Base-by-base conservation (phyloP, 2,329 filamentous ascomycete species). In the Salinomyces thailandicus region DNA sequence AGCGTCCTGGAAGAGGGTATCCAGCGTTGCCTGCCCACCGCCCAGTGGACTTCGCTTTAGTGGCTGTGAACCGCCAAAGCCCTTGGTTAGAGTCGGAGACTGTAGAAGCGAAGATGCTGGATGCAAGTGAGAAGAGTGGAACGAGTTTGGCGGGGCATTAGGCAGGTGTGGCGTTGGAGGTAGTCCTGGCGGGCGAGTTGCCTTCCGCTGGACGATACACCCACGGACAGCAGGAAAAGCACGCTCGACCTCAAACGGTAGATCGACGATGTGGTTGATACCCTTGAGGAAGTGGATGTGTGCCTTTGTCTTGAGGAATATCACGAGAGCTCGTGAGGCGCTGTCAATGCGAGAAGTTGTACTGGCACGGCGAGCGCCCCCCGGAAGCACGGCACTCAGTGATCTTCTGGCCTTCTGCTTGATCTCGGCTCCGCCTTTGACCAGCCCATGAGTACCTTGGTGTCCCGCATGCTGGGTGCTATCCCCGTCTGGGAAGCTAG, bases 231-330 rank as follows among this genome's bases (percentile, higher is more conserved):
- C 83, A 22, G 89, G 77, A 58, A 87, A 85, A 18, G 84, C 86
- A 36, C 77, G 77, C 55, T 94, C 85, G 28, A 95, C 82, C 62
- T 96, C 87, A 54, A 98, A 98, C 2, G 89, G 89, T 54, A 98
- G 76, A 57, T 94, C 85, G 32, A 96, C 72, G 40, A 94, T 76
- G 69, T 98, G 84, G 54, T 76, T 91, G 20, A 85, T 79, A 14
- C 89, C 89, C 2, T 82, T 76, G 24, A 96, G 72, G 57, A 93
- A 95, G 67, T 87, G 93, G 46, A 98, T 77, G 56, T 96, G 89
- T 15, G 85, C 86, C 55, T 96, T 89, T 0, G 85, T 87, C 61
- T 84, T 87, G 47, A 98, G 74, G 48, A 96, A 82, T 33, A 98
- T 82, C 5, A 96, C 85, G 43, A 98, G 64, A 4, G 89, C 86